A percentile compares a stretch with the other conserved stretches of the same genome.
Conservation (phyloP, 2,329 filamentous ascomycete species). For the Colletotrichum kahawae region DNA sequence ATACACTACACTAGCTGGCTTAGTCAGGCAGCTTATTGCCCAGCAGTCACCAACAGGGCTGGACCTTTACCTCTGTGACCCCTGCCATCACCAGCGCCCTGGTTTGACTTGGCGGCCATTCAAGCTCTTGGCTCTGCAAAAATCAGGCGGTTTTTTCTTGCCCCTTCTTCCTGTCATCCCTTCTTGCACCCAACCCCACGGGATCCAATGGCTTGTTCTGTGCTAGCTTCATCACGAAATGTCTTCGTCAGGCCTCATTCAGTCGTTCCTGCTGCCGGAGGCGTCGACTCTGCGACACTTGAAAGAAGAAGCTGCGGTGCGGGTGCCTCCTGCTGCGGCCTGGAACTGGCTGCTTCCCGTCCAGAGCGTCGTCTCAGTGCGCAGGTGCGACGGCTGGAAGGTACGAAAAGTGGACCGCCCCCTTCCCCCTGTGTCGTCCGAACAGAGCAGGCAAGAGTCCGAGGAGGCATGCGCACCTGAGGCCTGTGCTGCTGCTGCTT, state of each 20-base stretch:
- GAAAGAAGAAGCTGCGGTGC: background rate
- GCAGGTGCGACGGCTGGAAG: background rate
- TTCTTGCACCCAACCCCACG: background rate
- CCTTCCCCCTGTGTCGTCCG: background rate
- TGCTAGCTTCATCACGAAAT: background rate
- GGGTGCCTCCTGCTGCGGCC: background rate
- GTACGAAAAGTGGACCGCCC: background rate
- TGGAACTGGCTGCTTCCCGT: background rate
- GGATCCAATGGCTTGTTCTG: background rate
- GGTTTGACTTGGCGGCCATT: constrained; percentile 21
- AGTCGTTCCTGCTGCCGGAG: background rate
- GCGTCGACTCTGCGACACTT: background rate
- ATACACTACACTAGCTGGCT: background rate
- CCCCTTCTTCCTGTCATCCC: background rate
- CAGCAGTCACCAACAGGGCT: too few species aligned
- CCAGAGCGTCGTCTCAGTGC: constrained; percentile 7
- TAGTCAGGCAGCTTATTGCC: background rate
- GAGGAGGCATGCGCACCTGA: background rate
- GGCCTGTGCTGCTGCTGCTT: background rate
- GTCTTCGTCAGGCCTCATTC: background rate
- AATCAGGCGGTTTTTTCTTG: constrained; percentile 16
- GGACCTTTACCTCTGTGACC: background rate
- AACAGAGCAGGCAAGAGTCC: constrained; percentile 1
- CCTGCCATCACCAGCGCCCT: background rate
- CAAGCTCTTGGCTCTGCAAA: constrained; percentile 19